Evolutionary conservation across 2,329 filamentous ascomycete genomes (phyloP).

Genomic region (Fusarium sterilihyphosum): DNA sequence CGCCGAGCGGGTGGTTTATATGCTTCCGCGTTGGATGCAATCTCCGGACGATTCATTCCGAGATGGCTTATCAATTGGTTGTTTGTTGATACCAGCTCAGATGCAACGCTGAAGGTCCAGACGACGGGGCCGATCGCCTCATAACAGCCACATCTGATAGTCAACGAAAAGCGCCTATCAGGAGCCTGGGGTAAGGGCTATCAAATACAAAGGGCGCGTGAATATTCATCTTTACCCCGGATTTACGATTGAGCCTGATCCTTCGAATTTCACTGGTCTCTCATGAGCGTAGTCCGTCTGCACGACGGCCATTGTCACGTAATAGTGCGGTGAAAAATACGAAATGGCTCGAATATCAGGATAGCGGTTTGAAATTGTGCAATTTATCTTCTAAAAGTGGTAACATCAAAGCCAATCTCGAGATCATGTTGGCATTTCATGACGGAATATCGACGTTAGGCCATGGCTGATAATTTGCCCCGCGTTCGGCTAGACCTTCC

Average conservation of each 20-base stretch:
- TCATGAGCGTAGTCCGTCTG: fast-evolving
- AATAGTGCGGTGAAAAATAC: not conserved
- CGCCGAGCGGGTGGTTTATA: not conserved
- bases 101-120: not conserved
- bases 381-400: not conserved
- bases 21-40: not conserved
- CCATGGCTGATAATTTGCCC: fast-evolving
- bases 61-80: not conserved
- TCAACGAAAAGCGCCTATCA: not conserved
- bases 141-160: not conserved
- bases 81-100: no score
- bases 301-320: not conserved
- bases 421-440: not conserved
- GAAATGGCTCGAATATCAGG: fast-evolving
- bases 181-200: not conserved
- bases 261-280: fast-evolving
- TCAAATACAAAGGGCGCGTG: fast-evolving
- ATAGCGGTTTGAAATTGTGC: fast-evolving
- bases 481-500: not conserved
- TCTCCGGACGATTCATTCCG: not conserved
- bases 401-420: not conserved
- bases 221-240: not conserved
- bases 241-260: not conserved
- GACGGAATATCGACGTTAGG: not conserved
- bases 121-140: not conserved